Evolutionary conservation across 305 asterid species (phyloP).

Genomic region (Lippia alba): DNA sequence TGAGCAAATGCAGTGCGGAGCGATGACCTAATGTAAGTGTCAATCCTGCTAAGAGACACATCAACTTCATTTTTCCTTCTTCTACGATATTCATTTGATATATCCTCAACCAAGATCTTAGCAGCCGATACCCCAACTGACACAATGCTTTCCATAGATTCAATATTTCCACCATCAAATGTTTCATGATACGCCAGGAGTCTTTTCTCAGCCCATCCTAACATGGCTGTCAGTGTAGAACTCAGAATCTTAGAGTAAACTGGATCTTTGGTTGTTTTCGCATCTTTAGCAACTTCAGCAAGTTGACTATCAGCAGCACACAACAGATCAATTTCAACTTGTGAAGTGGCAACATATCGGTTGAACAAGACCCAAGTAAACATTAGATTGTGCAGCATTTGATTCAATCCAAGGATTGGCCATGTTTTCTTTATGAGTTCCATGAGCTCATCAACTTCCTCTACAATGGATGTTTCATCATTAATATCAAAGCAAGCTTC

Average conservation of each 20-base stretch:
- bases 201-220: slow-evolving; percentile 98
- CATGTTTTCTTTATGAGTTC: slow-evolving; percentile 95
- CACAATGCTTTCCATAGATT: slow-evolving; percentile 84
- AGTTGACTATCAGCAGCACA: slow-evolving; percentile 83
- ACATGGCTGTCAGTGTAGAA: slow-evolving; percentile 85
- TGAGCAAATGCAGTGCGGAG: slow-evolving; percentile 99
- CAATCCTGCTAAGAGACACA: slow-evolving; percentile 89
- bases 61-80: slow-evolving; percentile 90
- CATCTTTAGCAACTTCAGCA: slow-evolving; percentile 91
- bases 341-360: slow-evolving; percentile 86
- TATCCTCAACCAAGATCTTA: slow-evolving; percentile 88
- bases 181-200: slow-evolving; percentile 97
- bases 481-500: slow-evolving; percentile 84
- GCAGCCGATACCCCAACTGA: slow-evolving; percentile 90
- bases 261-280: slow-evolving; percentile 80
- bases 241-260: slow-evolving; percentile 73
- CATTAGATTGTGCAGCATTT: slow-evolving; percentile 87
- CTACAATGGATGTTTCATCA: slow-evolving; percentile 77
- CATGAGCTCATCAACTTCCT: slow-evolving; percentile 93
- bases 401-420: slow-evolving; percentile 84
- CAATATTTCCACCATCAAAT: slow-evolving; percentile 71
- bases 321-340: slow-evolving; percentile 73
- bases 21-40: slow-evolving; percentile 91
- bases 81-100: slow-evolving; percentile 90
- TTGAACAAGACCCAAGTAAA: slow-evolving; percentile 90